phyloP scores from a whole-genome alignment of 1,284 basidiomycete species.

The Sporisorium sorghi region DNA sequence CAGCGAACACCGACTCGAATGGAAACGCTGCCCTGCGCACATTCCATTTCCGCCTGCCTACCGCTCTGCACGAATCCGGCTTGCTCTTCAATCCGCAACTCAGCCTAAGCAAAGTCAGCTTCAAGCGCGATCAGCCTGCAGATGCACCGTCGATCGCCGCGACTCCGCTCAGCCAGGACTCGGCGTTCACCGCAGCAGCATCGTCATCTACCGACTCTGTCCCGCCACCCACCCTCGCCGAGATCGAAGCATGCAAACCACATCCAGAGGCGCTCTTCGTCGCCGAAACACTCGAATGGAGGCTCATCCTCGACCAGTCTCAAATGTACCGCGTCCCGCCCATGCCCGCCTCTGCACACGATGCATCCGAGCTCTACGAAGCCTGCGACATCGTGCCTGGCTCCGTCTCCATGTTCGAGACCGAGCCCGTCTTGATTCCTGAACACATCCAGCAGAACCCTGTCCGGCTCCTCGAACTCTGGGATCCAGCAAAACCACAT shows the following conservation, averaged over 20 bases:
- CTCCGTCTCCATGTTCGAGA: slow-evolving; percentile 40
- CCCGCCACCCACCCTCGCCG: slow-evolving; percentile 10
- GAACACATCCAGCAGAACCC: slow-evolving; percentile 23
- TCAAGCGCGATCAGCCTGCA: slow-evolving; percentile 7
- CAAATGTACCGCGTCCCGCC: slow-evolving; percentile 13
- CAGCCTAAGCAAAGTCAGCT: slow-evolving; percentile 17
- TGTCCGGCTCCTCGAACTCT: slow-evolving; percentile 23
- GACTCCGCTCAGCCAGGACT: background rate
- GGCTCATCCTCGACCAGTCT: slow-evolving; percentile 30
- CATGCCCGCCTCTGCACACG: background rate
- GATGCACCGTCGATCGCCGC: slow-evolving; percentile 1
- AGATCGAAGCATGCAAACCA: slow-evolving; percentile 40
- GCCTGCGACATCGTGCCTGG: slow-evolving; percentile 26
- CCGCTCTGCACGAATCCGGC: slow-evolving; percentile 40
- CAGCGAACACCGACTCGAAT: background rate
- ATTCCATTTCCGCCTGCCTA: slow-evolving; percentile 29
- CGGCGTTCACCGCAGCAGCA: background rate
- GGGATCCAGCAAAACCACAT: slow-evolving; percentile 12
- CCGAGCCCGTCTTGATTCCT: slow-evolving; percentile 27
- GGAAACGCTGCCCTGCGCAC: background rate
- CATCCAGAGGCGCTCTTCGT: slow-evolving; percentile 49
- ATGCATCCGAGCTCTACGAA: slow-evolving; percentile 32
- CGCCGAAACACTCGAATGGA: slow-evolving; percentile 55
- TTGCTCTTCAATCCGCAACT: slow-evolving; percentile 43
- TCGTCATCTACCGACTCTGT: slow-evolving; percentile 1